Conservation (phyloP, 2,329 filamentous ascomycete genomes). For the Hypoxylon sp. region DNA sequence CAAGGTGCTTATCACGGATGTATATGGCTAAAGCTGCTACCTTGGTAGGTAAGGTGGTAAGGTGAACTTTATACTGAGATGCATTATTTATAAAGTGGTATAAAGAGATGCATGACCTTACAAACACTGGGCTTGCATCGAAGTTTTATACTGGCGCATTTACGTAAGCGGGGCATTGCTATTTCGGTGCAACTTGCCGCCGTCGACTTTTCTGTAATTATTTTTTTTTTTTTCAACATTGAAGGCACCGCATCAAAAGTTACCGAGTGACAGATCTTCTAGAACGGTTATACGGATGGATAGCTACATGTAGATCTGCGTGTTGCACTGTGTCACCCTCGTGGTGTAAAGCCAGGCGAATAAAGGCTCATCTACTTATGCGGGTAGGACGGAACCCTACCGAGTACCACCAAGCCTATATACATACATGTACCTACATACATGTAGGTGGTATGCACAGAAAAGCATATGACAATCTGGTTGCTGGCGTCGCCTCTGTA, state of each 20-base stretch:
- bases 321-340: conserved; percentile 8
- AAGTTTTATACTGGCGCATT: not conserved
- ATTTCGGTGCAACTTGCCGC: not conserved
- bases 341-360: conserved; percentile 3
- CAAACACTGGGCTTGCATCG: not conserved
- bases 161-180: not conserved
- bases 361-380: not conserved
- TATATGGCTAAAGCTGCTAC: not conserved
- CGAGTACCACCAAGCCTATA: conserved; percentile 2
- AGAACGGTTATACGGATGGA: conserved; percentile 13
- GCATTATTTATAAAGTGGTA: not conserved
- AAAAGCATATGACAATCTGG: conserved; percentile 5
- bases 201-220: not conserved
- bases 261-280: not conserved
- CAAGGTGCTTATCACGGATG: not conserved
- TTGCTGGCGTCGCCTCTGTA: not conserved
- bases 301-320: conserved; percentile 2
- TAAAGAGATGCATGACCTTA: not conserved
- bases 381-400: conserved; percentile 12
- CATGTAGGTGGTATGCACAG: not conserved
- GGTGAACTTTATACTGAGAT: not conserved
- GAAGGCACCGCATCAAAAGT: not conserved
- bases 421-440: not conserved
- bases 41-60: not conserved
- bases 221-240: not conserved